A percentile compares a stretch with the other conserved stretches of the same genome.
Conservation (phyloP, 2,329 filamentous ascomycete species). For the Dothistroma pini region DNA sequence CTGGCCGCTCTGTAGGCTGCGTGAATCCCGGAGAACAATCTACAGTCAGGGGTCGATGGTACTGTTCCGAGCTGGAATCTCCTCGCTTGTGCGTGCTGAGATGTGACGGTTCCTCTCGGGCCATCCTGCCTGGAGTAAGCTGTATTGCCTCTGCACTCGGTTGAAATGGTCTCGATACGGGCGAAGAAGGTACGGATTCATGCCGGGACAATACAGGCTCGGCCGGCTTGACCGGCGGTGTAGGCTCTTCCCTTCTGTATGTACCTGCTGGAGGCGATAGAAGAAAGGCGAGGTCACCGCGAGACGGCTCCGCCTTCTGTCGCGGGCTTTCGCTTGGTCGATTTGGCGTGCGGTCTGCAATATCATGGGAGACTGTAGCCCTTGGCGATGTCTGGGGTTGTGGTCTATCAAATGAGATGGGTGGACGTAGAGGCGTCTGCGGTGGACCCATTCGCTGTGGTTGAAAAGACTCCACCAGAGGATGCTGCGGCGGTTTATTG, state of each 20-base stretch:
- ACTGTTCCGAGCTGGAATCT: conserved; percentile 14
- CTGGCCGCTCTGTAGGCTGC: conserved; percentile 4
- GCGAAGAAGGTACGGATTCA: background rate
- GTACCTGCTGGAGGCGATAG: background rate
- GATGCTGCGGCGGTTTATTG: conserved; percentile 4
- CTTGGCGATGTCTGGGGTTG: background rate
- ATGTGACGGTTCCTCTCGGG: background rate
- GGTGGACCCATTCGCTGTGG: conserved; percentile 2
- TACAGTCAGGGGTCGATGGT: conserved; percentile 13
- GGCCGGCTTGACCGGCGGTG: background rate
- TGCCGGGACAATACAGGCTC: background rate
- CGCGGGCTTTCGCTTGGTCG: background rate
- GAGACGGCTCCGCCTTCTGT: conserved; percentile 3
- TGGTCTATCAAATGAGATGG: conserved; percentile 6
- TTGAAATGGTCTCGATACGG: background rate
- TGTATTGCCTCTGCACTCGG: background rate
- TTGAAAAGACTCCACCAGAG: conserved; percentile 7
- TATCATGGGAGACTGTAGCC: background rate
- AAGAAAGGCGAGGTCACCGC: conserved; percentile 8
- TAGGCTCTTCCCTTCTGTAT: background rate
- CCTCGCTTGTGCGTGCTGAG: conserved; percentile 2
- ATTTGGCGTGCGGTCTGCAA: background rate
- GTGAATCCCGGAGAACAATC: conserved; percentile 7
- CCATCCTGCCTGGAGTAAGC: background rate
- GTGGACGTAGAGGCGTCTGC: conserved; percentile 16